Base-by-base conservation (phyloP, 2,329 filamentous ascomycete species). In the Cladosporium sp. region DNA sequence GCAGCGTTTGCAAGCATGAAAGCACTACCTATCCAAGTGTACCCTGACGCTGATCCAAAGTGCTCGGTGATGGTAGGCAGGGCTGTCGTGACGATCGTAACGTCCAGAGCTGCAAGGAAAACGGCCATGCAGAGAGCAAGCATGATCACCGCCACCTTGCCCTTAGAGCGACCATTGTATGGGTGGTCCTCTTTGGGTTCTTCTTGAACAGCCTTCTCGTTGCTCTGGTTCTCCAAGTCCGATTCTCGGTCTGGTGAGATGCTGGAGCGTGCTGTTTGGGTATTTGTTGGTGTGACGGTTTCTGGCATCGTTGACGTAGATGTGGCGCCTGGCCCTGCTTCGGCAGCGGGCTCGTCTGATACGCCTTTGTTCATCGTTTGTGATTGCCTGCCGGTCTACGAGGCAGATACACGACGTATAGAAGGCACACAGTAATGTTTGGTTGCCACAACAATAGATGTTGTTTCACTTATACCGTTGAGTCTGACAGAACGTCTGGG, bases 21-120 rank as follows among this genome's bases (percentile, higher is more conserved):
- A 8, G 83, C 80, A 28, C 78, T 80, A 18, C 83, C 83, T 37
- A 86, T 81, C 84, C 84, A 86, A 6, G 80, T 81, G 68, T 85
- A 85, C 23, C 82, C 83, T 14, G 78, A 73, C 4, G 79, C 76
- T 5, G 82, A 83, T 21, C 83, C 75, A 70, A 86, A 85, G 37
- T 84, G 76, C 67, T 82, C 79, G 18, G 81, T 80, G 62, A 89
- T 88, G 1, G 85, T 87, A 0, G 87, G 86, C 0, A 88, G 77
- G 2, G 86, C 85, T 3, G 87, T 88, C 0, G 86, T 85, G 62
- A 89, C 81, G 68, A 88, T 88, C 0, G 86, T 87, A 74, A 87
- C 86, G 70, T 88, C 86, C 49, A 88, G 75, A 35, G 86, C 86
- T 12, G 85, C 85, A 29, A 88, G 80, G 63, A 88, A 85, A 14